Evolutionary conservation across 2,329 filamentous ascomycete genomes (phyloP).

Genomic region (Camillea tinctor): DNA sequence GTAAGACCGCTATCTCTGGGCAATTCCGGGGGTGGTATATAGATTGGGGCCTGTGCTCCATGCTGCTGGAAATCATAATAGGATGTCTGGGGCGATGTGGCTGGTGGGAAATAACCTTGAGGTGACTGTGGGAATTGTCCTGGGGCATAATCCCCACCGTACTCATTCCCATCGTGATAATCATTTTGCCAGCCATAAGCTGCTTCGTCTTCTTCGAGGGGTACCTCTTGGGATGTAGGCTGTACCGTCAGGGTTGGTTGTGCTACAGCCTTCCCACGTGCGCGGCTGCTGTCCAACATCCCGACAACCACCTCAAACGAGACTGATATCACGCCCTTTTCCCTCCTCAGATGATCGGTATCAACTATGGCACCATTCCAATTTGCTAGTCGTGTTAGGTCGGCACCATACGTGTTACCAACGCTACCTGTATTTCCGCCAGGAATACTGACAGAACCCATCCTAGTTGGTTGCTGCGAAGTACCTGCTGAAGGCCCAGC

Average conservation of each 20-base stretch:
- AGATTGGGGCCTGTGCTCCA: slow-evolving; percentile 42
- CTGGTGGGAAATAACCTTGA: slow-evolving; percentile 27
- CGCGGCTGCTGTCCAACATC: slow-evolving; percentile 66
- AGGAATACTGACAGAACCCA: slow-evolving; percentile 37
- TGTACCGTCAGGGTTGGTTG: slow-evolving; percentile 23
- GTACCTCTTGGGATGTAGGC: slow-evolving; percentile 17
- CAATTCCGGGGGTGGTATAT: slow-evolving; percentile 60
- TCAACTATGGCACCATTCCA: slow-evolving; percentile 75
- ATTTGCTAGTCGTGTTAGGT: slow-evolving; percentile 47
- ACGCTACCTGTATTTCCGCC: slow-evolving; percentile 27
- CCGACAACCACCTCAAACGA: slow-evolving; percentile 86
- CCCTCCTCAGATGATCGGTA: slow-evolving; percentile 79
- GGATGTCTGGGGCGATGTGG: slow-evolving; percentile 30
- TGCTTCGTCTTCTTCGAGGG: slow-evolving; percentile 19
- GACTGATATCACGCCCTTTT: slow-evolving; percentile 88
- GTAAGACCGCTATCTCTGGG: slow-evolving; percentile 61
- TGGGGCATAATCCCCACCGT: slow-evolving; percentile 20
- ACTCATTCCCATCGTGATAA: slow-evolving; percentile 27
- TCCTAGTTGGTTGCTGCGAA: slow-evolving; percentile 41
- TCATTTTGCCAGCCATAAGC: slow-evolving; percentile 33
- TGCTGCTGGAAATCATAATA: slow-evolving; percentile 34
- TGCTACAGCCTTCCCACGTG: slow-evolving; percentile 27
- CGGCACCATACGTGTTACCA: slow-evolving; percentile 36
- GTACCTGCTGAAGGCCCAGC: slow-evolving; percentile 51
- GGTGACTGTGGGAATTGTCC: slow-evolving; percentile 19